Base-by-base conservation (phyloP, 1,284 basidiomycete species). In the Moesziomyces sp. region DNA sequence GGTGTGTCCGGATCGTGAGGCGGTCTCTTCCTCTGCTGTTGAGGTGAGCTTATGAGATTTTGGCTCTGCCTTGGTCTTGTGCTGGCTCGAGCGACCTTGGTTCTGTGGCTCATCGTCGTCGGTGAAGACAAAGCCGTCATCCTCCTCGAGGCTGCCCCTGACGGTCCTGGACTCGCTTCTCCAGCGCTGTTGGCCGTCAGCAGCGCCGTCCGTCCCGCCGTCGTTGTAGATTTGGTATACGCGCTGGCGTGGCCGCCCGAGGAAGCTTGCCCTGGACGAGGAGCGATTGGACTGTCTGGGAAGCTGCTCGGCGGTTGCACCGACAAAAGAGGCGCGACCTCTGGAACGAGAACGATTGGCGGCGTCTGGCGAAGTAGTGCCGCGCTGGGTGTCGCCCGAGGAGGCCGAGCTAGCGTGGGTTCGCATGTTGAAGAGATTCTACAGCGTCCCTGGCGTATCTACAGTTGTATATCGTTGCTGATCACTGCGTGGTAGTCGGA, bases 131-230 rank as follows among this genome's bases (percentile, higher is more conserved):
- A 54, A 73, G 0, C 57, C 70, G 49, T 73, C 70, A 9, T 64
- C 52, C 10, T 56, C 56, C 10, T 73, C 70, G 8, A 67, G 30
- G 26, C 70, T 73, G 9, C 58, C 70, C 43, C 64, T 47, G 1
- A 73, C 70, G 0, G 70, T 73, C 7, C 70, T 53, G 5, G 64
- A 67, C 23, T 73, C 70, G 52, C 60, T 68, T 14, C 64, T 59
- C 63, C 59, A 28, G 1, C 26, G 62, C 7, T 53, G 47, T n/a
- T 67, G 38, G 14, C 16, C 40, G 6, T 46, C 49, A 0, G 45
- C 24, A 26, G 8, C 24, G 21, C 13, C 33, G 3, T n/a, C 6
- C 3, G 42, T 19, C 4, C 57, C 24, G 5, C 40, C 23, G 5
- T 46, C 51, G 9, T 58, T 38, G 30, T 67, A 67, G 57, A 63